Percentiles rank a stretch among this genome's conserved stretches.
These are phyloP conservation scores for Aspergillus ibericus DNA, from an alignment of 2,329 filamentous ascomycete species.

Conservation along the genomic window DNA sequence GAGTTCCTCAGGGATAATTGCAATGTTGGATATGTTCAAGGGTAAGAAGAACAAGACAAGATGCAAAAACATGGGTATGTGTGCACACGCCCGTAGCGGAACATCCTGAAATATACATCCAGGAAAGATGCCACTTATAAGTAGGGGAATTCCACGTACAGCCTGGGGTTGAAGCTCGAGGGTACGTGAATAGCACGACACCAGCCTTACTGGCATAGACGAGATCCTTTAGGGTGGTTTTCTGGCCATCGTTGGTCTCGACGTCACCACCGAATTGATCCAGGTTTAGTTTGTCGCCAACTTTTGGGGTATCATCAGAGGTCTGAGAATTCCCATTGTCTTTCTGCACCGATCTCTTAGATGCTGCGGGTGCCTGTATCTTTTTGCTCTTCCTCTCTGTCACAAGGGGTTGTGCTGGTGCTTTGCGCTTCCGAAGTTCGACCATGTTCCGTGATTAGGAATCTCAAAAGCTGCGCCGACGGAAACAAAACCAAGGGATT, in stretches of 20 bases:
- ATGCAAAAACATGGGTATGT: not conserved
- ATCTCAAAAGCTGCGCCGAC: not conserved
- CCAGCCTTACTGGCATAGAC: slow-evolving; percentile 80
- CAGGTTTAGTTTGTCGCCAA: slow-evolving; percentile 56
- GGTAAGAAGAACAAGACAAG: not conserved
- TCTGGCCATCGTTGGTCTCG: slow-evolving; percentile 79
- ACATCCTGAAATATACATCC: not conserved
- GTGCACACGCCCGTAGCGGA: not conserved
- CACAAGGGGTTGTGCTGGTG: slow-evolving; percentile 48
- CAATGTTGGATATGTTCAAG: not conserved
- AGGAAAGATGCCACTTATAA: not conserved
- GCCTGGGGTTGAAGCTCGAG: slow-evolving; percentile 88
- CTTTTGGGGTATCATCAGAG: slow-evolving; percentile 26
- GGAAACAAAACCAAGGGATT: not conserved
- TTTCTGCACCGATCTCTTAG: slow-evolving; percentile 33
- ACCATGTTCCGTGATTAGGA: slow-evolving; percentile 36
- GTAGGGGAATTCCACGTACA: slow-evolving; percentile 62
- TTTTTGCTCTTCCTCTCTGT: slow-evolving; percentile 31
- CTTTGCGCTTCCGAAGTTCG: slow-evolving; percentile 64
- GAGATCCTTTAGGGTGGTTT: slow-evolving; percentile 76
- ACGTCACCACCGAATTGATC: slow-evolving; percentile 66
- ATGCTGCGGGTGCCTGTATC: slow-evolving; percentile 31
- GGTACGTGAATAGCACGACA: slow-evolving; percentile 92
- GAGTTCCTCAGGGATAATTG: not conserved
- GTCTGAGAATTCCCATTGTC: slow-evolving; percentile 20